Conservation (phyloP, 768 basidiomycete genomes). For the Suillus placidus region DNA sequence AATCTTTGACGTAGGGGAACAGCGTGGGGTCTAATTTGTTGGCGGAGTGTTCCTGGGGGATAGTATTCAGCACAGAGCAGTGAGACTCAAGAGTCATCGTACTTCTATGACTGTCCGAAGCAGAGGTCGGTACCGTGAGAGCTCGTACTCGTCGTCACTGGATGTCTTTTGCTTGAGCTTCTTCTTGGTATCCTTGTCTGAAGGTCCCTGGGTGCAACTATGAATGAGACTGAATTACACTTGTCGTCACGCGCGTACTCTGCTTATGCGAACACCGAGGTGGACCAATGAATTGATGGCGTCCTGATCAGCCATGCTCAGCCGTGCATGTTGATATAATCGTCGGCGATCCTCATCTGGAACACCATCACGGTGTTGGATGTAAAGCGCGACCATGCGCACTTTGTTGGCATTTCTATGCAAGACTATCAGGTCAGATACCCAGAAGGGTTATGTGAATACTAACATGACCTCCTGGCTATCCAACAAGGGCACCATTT, state of each 20-base stretch:
- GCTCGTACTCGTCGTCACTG: constrained; percentile 93
- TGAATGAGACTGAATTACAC: neutral
- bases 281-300: constrained; percentile 85
- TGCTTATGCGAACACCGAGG: constrained; percentile 81
- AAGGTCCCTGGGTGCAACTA: constrained; percentile 52
- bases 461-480: constrained; percentile 80
- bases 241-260: constrained; percentile 51
- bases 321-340: constrained; percentile 91
- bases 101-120: constrained; percentile 86
- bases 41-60: constrained; percentile 73
- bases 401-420: constrained; percentile 88
- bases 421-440: neutral
- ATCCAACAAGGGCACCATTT: constrained; percentile 97
- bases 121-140: constrained; percentile 90
- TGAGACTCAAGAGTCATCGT: constrained; percentile 12
- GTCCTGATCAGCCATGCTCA: constrained; percentile 89
- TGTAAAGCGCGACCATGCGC: constrained; percentile 93
- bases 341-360: constrained; percentile 97
- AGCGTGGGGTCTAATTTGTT: constrained; percentile 74
- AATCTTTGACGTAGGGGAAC: constrained; percentile 91
- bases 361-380: constrained; percentile 93
- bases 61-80: constrained; percentile 2
- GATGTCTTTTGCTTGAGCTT: constrained; percentile 75
- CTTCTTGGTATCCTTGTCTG: constrained; percentile 79
- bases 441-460: constrained; percentile 2